Evolutionary conservation across 139 green algal species (phyloP), one percentile per base, ranked within the genome.

Genomic region (Chlorella sp.): DNA sequence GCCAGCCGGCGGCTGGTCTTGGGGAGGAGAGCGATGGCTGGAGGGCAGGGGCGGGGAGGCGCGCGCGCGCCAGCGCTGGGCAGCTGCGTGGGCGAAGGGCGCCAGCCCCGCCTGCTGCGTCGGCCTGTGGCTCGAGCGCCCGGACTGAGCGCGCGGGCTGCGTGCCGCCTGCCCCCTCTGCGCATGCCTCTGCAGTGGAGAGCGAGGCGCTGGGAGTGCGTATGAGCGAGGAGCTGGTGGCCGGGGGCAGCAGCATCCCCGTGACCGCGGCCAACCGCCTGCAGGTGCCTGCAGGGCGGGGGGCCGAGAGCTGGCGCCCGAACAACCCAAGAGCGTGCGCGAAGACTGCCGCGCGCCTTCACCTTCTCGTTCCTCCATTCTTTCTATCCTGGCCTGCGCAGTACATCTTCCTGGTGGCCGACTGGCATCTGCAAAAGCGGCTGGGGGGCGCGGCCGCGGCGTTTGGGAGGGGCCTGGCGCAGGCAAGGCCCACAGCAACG

Each of bases 391-490:
- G 31, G 31, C 0, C 36, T 31, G 69, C 92, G 64, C 85, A 89
- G 58, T 98, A 98, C 82, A 82, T 94, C 31, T 84, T 91, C 78
- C 75, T 95, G 5, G 79, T 97, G 63, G 91, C 93, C 1, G 82
- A 97, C 80, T 94, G 87, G 82, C 89, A 94, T 76, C 85, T 98
- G 14, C 90, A 93, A 71, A 83, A 81, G 61, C 77, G 88, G 60
- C 83, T 95, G 62, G 85, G 86, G 5, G 38, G 77, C 14, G 63
- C 90, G 17, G 85, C 91, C 1, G 74, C 78, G 0, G 88, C 91
- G n/a, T 96, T 97, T 79, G 79, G 83, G 0, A 40, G 76, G 0
- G 92, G 92, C 9, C 62, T 96, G 6, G 69, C 77, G 4, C 51
- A 80, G 42, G 83, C 81, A 42, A 87, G 31, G 45, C n/a, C n/a